Conservation (phyloP, 106 monocot species). For the Allium cepa region DNA sequence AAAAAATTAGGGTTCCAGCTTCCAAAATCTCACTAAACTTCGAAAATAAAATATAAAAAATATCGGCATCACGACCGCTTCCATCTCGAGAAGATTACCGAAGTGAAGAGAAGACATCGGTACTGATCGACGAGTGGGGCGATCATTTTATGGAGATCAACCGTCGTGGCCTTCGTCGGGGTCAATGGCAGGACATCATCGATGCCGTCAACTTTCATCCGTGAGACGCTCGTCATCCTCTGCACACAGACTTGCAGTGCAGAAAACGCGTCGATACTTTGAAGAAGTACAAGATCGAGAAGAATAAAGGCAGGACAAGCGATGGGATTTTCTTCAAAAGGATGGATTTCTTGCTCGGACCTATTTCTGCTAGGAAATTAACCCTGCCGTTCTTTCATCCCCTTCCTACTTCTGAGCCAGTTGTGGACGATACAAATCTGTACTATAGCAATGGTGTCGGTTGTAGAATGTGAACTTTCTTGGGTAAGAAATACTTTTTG, state of each 20-base stretch:
- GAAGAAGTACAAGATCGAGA: conserved; percentile 84
- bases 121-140: conserved; percentile 79
- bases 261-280: conserved; percentile 90
- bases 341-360: conserved; percentile 50
- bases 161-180: conserved; percentile 83
- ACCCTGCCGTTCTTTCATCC: neutral
- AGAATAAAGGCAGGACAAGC: conserved; percentile 17
- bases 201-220: conserved; percentile 77
- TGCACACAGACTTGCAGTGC: conserved; percentile 79
- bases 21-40: neutral
- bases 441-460: conserved; percentile 2
- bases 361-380: neutral
- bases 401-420: conserved; percentile 11
- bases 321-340: conserved; percentile 61
- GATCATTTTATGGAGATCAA: conserved; percentile 71
- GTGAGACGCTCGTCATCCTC: conserved; percentile 36
- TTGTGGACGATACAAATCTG: conserved; percentile 1
- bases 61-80: conserved; percentile 34
- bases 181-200: conserved; percentile 88
- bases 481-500: too few species aligned
- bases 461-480: neutral
- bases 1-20: conserved; percentile 1
- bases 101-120: conserved; percentile 81
- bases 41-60: conserved; percentile 18
- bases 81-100: conserved; percentile 92